Evolutionary conservation across 108 stramenopile genomes (phyloP).

Genomic region (Conticribra weissflogii): DNA sequence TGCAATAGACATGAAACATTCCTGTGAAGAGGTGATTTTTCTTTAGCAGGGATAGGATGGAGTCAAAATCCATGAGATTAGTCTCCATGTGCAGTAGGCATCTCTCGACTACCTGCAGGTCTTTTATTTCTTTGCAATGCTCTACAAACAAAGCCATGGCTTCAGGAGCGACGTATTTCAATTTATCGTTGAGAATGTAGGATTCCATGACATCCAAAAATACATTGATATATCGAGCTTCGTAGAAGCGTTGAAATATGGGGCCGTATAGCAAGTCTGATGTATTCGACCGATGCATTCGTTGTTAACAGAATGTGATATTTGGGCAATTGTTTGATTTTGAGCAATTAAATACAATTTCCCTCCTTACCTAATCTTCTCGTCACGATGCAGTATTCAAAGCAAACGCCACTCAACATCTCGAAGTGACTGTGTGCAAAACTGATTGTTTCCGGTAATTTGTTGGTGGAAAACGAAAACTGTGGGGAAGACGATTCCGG

Average conservation of each 20-base stretch:
- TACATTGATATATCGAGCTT: constrained; percentile 62
- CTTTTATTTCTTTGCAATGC: constrained; percentile 76
- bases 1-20: constrained; percentile 79
- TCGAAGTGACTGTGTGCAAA: constrained; percentile 89
- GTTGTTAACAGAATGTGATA: too few relatives aligned
- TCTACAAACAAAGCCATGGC: constrained; percentile 86
- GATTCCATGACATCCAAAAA: constrained; percentile 91
- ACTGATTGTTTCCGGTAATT: constrained; percentile 44
- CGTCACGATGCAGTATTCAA: constrained; percentile 88
- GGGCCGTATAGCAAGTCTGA: constrained; percentile 86
- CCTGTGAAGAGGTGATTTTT: constrained; percentile 84
- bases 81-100: constrained; percentile 91
- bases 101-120: constrained; percentile 83
- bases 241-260: constrained; percentile 80
- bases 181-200: constrained; percentile 84
- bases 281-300: too few relatives aligned
- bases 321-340: neutral
- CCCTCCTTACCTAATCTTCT: constrained; percentile 48
- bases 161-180: constrained; percentile 87
- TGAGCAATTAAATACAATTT: neutral
- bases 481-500: constrained; percentile 55
- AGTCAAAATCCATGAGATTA: constrained; percentile 87
- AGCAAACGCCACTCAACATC: constrained; percentile 91
- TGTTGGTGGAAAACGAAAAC: constrained; percentile 26
- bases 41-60: constrained; percentile 69